Evolutionary conservation across 768 basidiomycete species (phyloP), one percentile per base, ranked within the genome.

Genomic region (Amanita subjunquillea): DNA sequence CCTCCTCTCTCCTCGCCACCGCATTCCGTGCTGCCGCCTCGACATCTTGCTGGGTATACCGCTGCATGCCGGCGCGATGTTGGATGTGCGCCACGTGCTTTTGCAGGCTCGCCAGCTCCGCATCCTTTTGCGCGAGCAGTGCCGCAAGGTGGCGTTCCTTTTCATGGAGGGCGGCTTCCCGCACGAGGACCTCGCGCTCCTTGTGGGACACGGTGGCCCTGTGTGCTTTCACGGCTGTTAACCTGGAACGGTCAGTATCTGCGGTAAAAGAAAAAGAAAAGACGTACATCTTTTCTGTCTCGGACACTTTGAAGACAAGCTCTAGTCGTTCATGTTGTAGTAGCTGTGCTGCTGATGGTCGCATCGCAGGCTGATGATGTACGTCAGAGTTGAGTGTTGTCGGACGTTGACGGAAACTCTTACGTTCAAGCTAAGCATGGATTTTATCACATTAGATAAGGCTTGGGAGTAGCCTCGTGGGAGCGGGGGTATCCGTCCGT

Each of bases 401-500:
- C 1, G n/a, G 51, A 42, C 15, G 51, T n/a, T 15, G 8, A 36
- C 37, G 12, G n/a, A 42, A 41, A 39, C 15, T 59, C 65, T 8
- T 60, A 91, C 91, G 60, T 91, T 91, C 12, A 91, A 71, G 64
- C 83, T 89, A 13, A 93, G 66, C 91, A 95, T 93, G 0, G 86
- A 77, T 62, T 86, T 91, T 60, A 94, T 91, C 53, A 87, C 77
- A n/a, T 72, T 72, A 4, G 77, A 73, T 13, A 93, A 67, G 1
- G 80, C 71, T 54, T 82, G 81, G 15, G 87, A 88, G 64, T 94
- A 95, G 6, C 85, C 83, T 57, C 82, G 76, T 0, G 93, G 92
- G 43, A 96, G 68, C 2, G 91, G 91, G 6, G 92, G 93, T 65
- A 95, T 89, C n/a, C 89, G 82, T 12, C 89, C 91, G 56, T 87